Conservation (phyloP, 345 rosid genomes). For the Eucalyptus regnans region DNA sequence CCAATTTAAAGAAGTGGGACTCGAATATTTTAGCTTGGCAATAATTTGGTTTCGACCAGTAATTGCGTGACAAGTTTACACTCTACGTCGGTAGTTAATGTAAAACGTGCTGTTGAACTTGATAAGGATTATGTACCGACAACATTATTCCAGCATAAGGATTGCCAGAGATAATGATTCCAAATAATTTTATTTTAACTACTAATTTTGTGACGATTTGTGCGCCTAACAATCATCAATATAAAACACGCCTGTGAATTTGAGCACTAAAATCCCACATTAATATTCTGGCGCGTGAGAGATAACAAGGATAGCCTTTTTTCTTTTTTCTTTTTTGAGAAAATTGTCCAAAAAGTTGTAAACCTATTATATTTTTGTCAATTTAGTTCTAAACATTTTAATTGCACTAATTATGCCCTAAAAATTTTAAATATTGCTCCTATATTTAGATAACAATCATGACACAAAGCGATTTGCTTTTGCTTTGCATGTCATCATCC, state of each 20-base stretch:
- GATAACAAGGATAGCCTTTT: background rate
- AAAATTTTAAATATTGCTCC: background rate
- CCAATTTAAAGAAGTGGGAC: background rate
- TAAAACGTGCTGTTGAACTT: background rate
- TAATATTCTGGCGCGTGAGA: background rate
- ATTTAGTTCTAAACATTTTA: background rate
- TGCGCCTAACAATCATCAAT: background rate
- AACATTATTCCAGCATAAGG: background rate
- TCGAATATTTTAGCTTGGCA: background rate
- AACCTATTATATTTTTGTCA: too few species aligned
- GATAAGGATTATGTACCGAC: background rate
- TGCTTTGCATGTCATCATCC: background rate
- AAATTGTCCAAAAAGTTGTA: too few species aligned
- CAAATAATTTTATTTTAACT: background rate
- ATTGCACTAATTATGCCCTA: background rate
- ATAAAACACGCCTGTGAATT: background rate
- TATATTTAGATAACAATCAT: background rate
- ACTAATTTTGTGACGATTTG: background rate
- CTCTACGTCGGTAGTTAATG: background rate
- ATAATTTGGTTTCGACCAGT: background rate
- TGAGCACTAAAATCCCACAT: background rate
- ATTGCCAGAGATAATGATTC: background rate
- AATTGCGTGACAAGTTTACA: background rate
- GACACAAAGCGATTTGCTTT: background rate
- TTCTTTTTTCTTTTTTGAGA: too few species aligned